phyloP scores from a whole-genome alignment of 1,139 yeast species.

The Pichia sp. region DNA sequence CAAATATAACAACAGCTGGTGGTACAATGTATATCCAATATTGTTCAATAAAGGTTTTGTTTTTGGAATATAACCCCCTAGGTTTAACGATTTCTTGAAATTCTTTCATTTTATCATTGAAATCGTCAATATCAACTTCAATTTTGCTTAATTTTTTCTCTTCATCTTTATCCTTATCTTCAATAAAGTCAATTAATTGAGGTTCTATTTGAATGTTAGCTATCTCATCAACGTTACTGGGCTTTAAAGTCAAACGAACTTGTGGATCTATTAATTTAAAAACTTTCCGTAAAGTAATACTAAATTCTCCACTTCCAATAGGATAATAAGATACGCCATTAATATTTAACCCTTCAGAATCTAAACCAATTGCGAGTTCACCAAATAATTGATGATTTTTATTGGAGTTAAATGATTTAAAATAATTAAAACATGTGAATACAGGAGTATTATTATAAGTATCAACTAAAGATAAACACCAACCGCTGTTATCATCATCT shows the following conservation, averaged over 20 bases:
- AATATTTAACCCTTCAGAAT: neutral
- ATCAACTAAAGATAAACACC: conserved; percentile 1
- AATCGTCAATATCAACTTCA: neutral
- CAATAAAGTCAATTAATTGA: too few relatives aligned
- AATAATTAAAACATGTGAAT: conserved; percentile 4
- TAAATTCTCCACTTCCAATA: neutral
- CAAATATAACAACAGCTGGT: conserved; percentile 36
- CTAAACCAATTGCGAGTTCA: neutral
- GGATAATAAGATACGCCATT: neutral
- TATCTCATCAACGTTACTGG: neutral
- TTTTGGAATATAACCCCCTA: conserved; percentile 12
- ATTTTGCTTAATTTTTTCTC: too few relatives aligned
- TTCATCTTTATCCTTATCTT: neutral
- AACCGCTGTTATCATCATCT: neutral
- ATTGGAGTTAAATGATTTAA: neutral
- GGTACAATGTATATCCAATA: conserved; percentile 45
- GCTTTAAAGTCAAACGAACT: conserved; percentile 1
- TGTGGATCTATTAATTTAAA: conserved; percentile 3
- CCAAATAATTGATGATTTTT: neutral
- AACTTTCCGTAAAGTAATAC: neutral
- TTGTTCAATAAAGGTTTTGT: conserved; percentile 46
- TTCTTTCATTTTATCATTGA: conserved; percentile 1
- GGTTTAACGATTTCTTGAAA: conserved; percentile 16
- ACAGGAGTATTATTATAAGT: too few relatives aligned
- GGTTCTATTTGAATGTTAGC: neutral